A percentile compares a stretch with the other conserved stretches of the same genome.
Conservation (phyloP, 2,329 filamentous ascomycete genomes). For the Tolypocladium inflatum region DNA sequence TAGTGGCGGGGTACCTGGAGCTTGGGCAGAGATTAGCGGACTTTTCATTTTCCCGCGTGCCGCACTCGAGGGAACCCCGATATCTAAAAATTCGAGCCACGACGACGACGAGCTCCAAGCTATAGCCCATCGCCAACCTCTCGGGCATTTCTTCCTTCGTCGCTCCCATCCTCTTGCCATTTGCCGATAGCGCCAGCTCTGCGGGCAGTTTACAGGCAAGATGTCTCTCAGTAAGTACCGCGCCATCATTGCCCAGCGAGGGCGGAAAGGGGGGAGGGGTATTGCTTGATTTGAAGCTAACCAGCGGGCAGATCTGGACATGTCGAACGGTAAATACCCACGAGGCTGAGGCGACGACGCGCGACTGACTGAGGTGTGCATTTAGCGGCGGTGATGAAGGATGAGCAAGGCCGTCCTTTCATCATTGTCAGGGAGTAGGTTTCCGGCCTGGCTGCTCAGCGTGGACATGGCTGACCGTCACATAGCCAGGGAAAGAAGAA, state of each 20-base stretch:
- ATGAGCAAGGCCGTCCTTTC: conserved; percentile 94
- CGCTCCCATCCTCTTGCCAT: not conserved
- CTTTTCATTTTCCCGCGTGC: conserved; percentile 19
- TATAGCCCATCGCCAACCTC: conserved; percentile 16
- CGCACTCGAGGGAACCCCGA: conserved; percentile 7
- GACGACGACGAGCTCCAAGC: conserved; percentile 20
- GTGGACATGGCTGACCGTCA: conserved; percentile 9
- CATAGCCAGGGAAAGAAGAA: conserved; percentile 91
- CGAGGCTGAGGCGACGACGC: conserved; percentile 6
- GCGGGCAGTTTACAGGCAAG: conserved; percentile 17
- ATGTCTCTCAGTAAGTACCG: conserved; percentile 29
- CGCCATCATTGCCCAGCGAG: conserved; percentile 1
- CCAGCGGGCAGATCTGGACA: conserved; percentile 58
- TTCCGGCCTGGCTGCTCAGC: not conserved
- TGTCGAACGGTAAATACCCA: conserved; percentile 62
- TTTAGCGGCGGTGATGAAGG: conserved; percentile 72
- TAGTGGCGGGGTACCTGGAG: conserved; percentile 7
- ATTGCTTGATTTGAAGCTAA: conserved; percentile 20
- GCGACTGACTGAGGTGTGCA: conserved; percentile 8
- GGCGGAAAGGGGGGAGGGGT: not conserved
- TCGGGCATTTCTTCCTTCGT: conserved; percentile 11
- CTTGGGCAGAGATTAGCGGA: not conserved
- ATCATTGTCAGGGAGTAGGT: conserved; percentile 96
- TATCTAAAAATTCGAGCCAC: conserved; percentile 19
- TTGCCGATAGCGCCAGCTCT: conserved; percentile 13